phyloP scores from a whole-genome alignment of 2,329 filamentous ascomycete genomes.

The Huntiella decipiens region DNA sequence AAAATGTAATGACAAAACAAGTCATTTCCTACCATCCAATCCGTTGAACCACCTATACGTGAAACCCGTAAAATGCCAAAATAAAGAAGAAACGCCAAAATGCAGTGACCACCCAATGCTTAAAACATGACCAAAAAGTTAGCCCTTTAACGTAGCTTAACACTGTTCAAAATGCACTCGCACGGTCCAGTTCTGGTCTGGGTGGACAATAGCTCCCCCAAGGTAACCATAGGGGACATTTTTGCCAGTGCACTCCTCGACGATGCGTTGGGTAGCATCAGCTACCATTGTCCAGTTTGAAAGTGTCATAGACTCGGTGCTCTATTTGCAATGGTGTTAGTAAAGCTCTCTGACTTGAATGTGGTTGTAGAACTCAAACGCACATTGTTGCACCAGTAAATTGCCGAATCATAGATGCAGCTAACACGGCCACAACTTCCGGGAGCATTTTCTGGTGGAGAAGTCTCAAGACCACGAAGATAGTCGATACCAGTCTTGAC shows the following conservation, averaged over 20 bases:
- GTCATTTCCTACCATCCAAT: too few species aligned
- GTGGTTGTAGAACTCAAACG: not conserved
- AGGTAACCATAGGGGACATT: slow-evolving; percentile 6
- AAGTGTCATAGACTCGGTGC: slow-evolving; percentile 1
- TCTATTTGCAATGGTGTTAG: not conserved
- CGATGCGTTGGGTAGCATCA: not conserved
- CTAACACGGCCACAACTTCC: slow-evolving; percentile 6
- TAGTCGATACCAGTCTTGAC: slow-evolving; percentile 4
- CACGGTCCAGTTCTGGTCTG: slow-evolving; percentile 6
- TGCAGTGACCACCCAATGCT: not conserved
- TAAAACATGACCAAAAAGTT: not conserved
- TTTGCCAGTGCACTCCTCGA: slow-evolving; percentile 2
- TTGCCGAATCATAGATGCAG: slow-evolving; percentile 4
- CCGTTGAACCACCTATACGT: too few species aligned
- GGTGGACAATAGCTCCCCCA: slow-evolving; percentile 1
- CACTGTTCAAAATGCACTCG: slow-evolving; percentile 3
- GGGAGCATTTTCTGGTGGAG: slow-evolving; percentile 3
- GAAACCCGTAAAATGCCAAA: too few species aligned
- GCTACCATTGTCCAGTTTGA: slow-evolving; percentile 1
- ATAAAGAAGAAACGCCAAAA: not conserved
- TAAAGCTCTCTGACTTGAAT: not conserved
- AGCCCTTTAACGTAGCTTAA: not conserved
- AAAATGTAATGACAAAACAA: too few species aligned
- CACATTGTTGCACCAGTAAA: slow-evolving; percentile 10
- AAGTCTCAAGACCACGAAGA: not conserved